Evolutionary conservation across 129 eudicot species (phyloP), one percentile per base, ranked within the genome.

Genomic region (Glebionis coronaria): DNA sequence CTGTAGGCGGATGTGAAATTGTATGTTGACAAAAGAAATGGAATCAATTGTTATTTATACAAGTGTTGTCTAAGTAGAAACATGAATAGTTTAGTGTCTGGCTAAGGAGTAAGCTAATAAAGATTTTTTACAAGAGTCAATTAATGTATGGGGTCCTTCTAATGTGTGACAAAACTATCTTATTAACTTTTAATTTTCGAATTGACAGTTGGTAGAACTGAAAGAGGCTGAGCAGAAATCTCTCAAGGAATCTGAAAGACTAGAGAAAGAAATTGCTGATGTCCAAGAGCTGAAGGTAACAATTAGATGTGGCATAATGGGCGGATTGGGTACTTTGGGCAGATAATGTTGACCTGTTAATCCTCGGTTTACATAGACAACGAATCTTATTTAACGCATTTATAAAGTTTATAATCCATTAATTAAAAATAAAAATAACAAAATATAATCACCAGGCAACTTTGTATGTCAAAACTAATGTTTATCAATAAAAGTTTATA

Each of bases 221-320:
- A 92, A 92, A 85, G 91, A 88, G 75, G 98, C 96, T 12, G 98
- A 92, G 72, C 71, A 88, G 79, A 67, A 78, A 80, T 91, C 96
- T 19, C 56, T 88, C 42, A 79, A 91, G 83, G 94, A 91, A 80
- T 88, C 96, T 45, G 94, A 88, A 84, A 86, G 98, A 85, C 57
- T 92, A 67, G 98, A 92, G 76, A 92, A 88, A 75, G 98, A 91
- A 85, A 83, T 91, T 61, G 96, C 91, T 20, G 96, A 92, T 0
- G 91, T 85, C 44, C 87, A 88, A 79, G 97, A 91, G 63, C 76
- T 91, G 69, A 91, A 91, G 97, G 97, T 91, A 55, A 65, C 57
- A 65, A 67, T 16, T 49, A 46, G 27, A 65, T 3, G 51, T 52
- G 47, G 61, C 61, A 67, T 29, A 29, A 1, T 31, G 35, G 52